These are phyloP conservation scores for Pseudohalonectria lignicola DNA, from an alignment of 2,329 filamentous ascomycete genomes.

Conservation along the genomic window DNA sequence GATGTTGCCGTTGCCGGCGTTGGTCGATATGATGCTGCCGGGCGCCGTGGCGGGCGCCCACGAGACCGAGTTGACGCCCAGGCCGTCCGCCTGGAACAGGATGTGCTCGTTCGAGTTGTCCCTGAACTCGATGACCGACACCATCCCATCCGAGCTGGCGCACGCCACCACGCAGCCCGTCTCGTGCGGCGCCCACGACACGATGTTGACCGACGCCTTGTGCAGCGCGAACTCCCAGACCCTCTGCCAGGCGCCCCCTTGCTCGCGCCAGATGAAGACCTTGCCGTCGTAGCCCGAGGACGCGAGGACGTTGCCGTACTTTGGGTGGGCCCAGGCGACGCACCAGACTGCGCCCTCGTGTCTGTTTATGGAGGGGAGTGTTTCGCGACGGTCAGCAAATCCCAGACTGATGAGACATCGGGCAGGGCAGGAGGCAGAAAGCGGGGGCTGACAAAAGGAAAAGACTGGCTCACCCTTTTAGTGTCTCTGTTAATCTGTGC, in stretches of 20 bases:
- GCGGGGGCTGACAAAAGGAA: too few species aligned
- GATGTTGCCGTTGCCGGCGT: conserved; percentile 36
- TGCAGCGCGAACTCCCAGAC: conserved; percentile 91
- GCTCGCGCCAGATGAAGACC: conserved; percentile 96
- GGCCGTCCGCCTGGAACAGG: conserved; percentile 82
- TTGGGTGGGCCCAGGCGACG: conserved; percentile 95
- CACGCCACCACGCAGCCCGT: conserved; percentile 89
- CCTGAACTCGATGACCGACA: conserved; percentile 92
- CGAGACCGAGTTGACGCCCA: conserved; percentile 90
- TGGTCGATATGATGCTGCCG: conserved; percentile 72
- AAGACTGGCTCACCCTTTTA: conserved; percentile 74
- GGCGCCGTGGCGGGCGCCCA: conserved; percentile 85
- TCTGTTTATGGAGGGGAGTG: conserved; percentile 29
- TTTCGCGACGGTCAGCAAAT: too few species aligned
- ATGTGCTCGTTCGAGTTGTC: conserved; percentile 84
- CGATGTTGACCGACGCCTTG: conserved; percentile 93
- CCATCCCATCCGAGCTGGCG: conserved; percentile 86
- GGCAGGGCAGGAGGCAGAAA: too few species aligned
- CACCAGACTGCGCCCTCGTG: conserved; percentile 98
- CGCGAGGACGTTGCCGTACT: conserved; percentile 95
- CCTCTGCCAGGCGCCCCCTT: conserved; percentile 63
- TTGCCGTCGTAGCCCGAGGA: conserved; percentile 95
- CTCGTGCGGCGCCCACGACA: conserved; percentile 96
- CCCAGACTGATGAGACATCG: too few species aligned
- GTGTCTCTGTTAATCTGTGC: conserved; percentile 80